A percentile compares a stretch with the other conserved stretches of the same genome.
Conservation (phyloP, 1,139 yeast species). For the Suhomyces panamericanus region DNA sequence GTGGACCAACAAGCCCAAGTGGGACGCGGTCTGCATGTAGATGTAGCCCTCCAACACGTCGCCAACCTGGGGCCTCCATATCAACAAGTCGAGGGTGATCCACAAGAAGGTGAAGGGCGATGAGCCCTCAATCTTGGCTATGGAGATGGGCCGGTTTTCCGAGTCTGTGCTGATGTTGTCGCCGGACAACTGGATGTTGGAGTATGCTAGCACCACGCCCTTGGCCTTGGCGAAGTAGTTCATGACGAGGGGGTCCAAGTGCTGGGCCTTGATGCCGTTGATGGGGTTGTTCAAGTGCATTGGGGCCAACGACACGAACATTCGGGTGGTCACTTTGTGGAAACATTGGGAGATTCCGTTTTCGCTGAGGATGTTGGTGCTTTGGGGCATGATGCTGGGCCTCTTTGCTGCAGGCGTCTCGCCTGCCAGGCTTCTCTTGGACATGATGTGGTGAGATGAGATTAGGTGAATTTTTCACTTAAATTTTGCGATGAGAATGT, state of each 20-base stretch:
- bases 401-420: slow-evolving; percentile 20
- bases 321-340: slow-evolving; percentile 57
- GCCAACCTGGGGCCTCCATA: slow-evolving; percentile 88
- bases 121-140: slow-evolving; percentile 72
- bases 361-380: slow-evolving; percentile 35
- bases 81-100: slow-evolving; percentile 78
- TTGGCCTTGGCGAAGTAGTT: slow-evolving; percentile 68
- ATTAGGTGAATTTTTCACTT: slow-evolving; percentile 2
- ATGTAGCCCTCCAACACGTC: slow-evolving; percentile 83
- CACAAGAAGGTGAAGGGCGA: slow-evolving; percentile 89
- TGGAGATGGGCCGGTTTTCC: slow-evolving; percentile 25
- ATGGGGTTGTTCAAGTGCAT: slow-evolving; percentile 64
- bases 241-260: slow-evolving; percentile 87
- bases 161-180: slow-evolving; percentile 36
- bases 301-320: slow-evolving; percentile 89
- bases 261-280: slow-evolving; percentile 81
- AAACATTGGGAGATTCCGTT: slow-evolving; percentile 63
- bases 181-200: slow-evolving; percentile 50
- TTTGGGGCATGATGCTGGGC: slow-evolving; percentile 23
- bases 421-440: slow-evolving; percentile 11
- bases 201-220: slow-evolving; percentile 84
- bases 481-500: slow-evolving; percentile 10
- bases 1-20: slow-evolving; percentile 84
- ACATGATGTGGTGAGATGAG: slow-evolving; percentile 6
- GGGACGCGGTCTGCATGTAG: slow-evolving; percentile 93